Base-by-base conservation (phyloP, 495 filamentous ascomycete species). In the Rhizodiscina lignyota region DNA sequence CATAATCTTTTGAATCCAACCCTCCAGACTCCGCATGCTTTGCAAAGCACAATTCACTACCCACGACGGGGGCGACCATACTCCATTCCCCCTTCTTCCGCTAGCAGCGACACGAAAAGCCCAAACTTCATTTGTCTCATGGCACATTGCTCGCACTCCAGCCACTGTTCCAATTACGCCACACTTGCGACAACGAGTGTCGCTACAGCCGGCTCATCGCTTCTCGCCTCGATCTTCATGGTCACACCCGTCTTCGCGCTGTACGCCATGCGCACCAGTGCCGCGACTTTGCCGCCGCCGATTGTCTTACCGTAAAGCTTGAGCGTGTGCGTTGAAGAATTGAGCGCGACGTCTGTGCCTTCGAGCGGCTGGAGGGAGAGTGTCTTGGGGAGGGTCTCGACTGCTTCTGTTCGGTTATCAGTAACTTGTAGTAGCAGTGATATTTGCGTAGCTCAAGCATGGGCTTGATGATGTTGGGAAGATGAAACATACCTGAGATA, bases 231-330 rank as follows among this genome's bases (percentile, higher is more conserved):
- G 40, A 94, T 79, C 70, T 96, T 94, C 41, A 83, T 83, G 22
- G 89, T 92, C 16, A 96, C 83, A 16, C 89, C 89, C 23, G 72
- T 78, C 65, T 92, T 94, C 43, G 76, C 72, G 32, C 79, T 87
- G 60, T 72, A 94, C 3, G 86, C 89, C 89, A 97, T 92, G 61
- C 83, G 72, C 43, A 96, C 69, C 39, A 77, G 73, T 33, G 79
- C 79, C 23, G 83, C 85, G 2, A 97, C 86, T 43, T 75, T 74
- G 42, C 91, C 91, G 20, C 89, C 91, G 18, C 68, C 77, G 42
- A 96, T 75, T 16, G 87, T 94, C 72, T 91, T 94, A 49, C 89
- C 89, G 52, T 89, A 85, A 17, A 97, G 70, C 62, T 92, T 94
- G 49, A 97, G 73, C 6, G 83, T 83, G 58, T 97, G 89, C 38